phyloP scores from a whole-genome alignment of 768 basidiomycete species.

The Leccinum disarticulatum region DNA sequence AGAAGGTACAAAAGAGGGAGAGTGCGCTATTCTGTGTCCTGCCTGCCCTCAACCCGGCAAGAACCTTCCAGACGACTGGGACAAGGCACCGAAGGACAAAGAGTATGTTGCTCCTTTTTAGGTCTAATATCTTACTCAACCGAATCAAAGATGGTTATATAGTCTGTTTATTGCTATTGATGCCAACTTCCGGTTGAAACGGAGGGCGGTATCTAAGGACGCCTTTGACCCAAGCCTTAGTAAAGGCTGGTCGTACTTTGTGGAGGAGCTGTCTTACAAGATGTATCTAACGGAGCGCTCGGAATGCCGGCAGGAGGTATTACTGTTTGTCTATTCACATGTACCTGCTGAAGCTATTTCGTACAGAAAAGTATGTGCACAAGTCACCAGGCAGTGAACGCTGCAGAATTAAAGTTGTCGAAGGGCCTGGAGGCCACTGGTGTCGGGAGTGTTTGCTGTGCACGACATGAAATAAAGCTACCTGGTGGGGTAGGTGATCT shows the following conservation, averaged over 20 bases:
- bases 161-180: conserved; percentile 13
- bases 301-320: no score
- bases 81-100: not conserved
- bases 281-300: no score
- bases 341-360: no score
- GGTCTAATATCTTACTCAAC: not conserved
- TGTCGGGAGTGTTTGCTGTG: conserved; percentile 15
- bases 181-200: conserved; percentile 30
- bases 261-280: conserved; percentile 12
- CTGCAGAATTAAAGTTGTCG: not conserved
- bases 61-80: conserved; percentile 26
- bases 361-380: conserved; percentile 22
- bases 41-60: conserved; percentile 30
- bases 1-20: conserved; percentile 21
- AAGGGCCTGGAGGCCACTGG: conserved; percentile 9
- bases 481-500: conserved; percentile 16
- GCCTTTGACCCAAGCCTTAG: conserved; percentile 21
- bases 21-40: conserved; percentile 26
- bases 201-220: conserved; percentile 17
- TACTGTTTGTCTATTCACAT: no score
- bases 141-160: not conserved
- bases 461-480: conserved; percentile 11
- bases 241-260: conserved; percentile 27
- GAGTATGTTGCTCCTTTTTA: not conserved
- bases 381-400: conserved; percentile 9